A percentile compares a stretch with the other conserved stretches of the same genome.
These are phyloP conservation scores for Macadamia tetraphylla DNA, from an alignment of 164 flowering plant genomes.

Conservation along the genomic window DNA sequence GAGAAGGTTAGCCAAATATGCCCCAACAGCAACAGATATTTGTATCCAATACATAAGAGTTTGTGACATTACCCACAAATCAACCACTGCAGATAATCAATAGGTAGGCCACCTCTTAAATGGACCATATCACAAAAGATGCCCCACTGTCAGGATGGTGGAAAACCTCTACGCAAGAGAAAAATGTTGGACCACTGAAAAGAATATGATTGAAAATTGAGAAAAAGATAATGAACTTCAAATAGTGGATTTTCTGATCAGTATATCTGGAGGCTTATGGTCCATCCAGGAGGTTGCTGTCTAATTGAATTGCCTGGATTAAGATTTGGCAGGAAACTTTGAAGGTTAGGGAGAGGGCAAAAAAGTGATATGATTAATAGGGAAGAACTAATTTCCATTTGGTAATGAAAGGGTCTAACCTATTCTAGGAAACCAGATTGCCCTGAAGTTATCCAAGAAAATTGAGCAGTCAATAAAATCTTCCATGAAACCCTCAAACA, in stretches of 20 bases:
- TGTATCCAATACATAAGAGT: too few species aligned
- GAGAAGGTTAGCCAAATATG: too few species aligned
- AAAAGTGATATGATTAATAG: neutral
- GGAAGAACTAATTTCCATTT: neutral
- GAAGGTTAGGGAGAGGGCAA: too few species aligned
- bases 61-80: too few species aligned
- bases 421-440: slow-evolving; percentile 80
- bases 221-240: neutral
- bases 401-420: slow-evolving; percentile 37
- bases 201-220: neutral
- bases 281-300: neutral
- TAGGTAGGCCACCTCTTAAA: too few species aligned
- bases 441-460: slow-evolving; percentile 85
- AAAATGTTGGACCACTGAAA: too few species aligned
- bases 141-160: too few species aligned
- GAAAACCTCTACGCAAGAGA: too few species aligned
- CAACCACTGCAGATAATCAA: too few species aligned
- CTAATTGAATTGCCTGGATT: neutral
- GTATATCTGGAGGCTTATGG: neutral
- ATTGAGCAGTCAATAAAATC: slow-evolving; percentile 61
- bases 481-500: slow-evolving; percentile 61
- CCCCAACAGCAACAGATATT: too few species aligned
- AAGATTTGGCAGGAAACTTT: neutral
- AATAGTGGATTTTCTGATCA: neutral
- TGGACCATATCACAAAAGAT: too few species aligned